phyloP scores from a whole-genome alignment of 768 basidiomycete genomes.

The Xerocomellus intermedius region DNA sequence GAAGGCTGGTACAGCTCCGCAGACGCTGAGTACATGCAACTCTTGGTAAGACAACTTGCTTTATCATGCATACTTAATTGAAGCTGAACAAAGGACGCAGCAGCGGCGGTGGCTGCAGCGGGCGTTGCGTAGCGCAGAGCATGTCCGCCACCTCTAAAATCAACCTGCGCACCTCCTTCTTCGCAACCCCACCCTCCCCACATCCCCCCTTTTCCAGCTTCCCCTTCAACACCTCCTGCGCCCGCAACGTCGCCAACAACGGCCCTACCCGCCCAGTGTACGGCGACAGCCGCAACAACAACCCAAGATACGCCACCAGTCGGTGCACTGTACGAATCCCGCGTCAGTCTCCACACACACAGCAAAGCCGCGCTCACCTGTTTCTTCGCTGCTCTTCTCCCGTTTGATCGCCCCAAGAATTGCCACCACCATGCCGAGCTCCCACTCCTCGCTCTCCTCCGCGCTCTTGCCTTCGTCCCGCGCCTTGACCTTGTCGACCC shows the following conservation, averaged over 20 bases:
- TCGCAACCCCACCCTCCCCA: constrained; percentile 49
- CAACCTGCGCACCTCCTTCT: constrained; percentile 65
- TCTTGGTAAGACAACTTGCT: too few relatives aligned
- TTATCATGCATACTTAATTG: too few relatives aligned
- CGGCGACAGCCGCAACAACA: constrained; percentile 75
- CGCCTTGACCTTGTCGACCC: constrained; percentile 44
- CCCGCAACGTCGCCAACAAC: constrained; percentile 72
- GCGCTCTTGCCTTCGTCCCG: constrained; percentile 36
- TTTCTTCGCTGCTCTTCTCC: constrained; percentile 75
- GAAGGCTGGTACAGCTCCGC: too few relatives aligned
- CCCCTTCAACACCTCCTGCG: constrained; percentile 49
- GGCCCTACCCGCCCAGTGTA: constrained; percentile 53
- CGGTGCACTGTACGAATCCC: constrained; percentile 66
- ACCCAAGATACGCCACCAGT: constrained; percentile 72
- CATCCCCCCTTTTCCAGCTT: constrained; percentile 57
- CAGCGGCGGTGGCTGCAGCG: too few relatives aligned
- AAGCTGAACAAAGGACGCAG: too few relatives aligned
- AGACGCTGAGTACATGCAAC: too few relatives aligned
- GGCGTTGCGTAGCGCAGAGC: constrained; percentile 35
- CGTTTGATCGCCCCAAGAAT: constrained; percentile 74
- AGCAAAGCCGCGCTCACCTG: constrained; percentile 61
- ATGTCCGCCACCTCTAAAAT: constrained; percentile 59
- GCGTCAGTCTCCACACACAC: background rate
- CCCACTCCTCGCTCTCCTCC: constrained; percentile 76
- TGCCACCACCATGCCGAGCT: constrained; percentile 79